Base-by-base conservation (phyloP, 1,284 basidiomycete genomes). In the Microbotryum lychnidis-dioicae region DNA sequence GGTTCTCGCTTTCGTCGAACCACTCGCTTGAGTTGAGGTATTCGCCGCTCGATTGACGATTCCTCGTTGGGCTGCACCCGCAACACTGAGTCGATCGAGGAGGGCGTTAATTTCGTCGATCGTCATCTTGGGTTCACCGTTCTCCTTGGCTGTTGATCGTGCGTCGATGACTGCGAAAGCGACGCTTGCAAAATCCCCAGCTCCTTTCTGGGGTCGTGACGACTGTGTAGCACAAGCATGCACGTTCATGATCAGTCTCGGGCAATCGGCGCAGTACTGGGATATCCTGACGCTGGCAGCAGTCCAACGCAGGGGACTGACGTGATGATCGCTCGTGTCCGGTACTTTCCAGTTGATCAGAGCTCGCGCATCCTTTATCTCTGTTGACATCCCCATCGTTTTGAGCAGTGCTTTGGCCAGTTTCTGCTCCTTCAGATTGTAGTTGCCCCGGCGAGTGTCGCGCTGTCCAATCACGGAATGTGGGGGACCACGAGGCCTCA, bases 311-410 rank as follows among this genome's bases (percentile, higher is more conserved):
- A 10, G 42, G n/a, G n/a, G 1, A 76, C 83, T 59, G 66, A 87
- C 86, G 37, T 42, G 37, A 42, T 42, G 37, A 66, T 83, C 76
- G 73, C 79, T 79, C 51, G 55, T 60, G 2, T 82, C 82, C 0
- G 91, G 92, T 67, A 83, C 84, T 78, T 92, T 97, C 92, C 92
- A 96, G 69, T 93, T 87, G 54, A 87, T 76, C 51, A 97, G 76
- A 37, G 87, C 82, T 56, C 86, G 80, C 0, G 90, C 87, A 67
- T 59, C 87, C 3, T 84, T 84, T 60, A 87, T 86, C 72, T 84
- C 84, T 72, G 77, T 81, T 54, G 86, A 84, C 1, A 97, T 78
- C 0, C 88, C 89, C 47, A 97, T 87, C 0, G 92, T 80, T 64
- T 87, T 86, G 76, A 92, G 89, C 73, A 92, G 93, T 12, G 83